phyloP scores from a whole-genome alignment of 1,139 yeast species.

The Protomyces macrosporus region DNA sequence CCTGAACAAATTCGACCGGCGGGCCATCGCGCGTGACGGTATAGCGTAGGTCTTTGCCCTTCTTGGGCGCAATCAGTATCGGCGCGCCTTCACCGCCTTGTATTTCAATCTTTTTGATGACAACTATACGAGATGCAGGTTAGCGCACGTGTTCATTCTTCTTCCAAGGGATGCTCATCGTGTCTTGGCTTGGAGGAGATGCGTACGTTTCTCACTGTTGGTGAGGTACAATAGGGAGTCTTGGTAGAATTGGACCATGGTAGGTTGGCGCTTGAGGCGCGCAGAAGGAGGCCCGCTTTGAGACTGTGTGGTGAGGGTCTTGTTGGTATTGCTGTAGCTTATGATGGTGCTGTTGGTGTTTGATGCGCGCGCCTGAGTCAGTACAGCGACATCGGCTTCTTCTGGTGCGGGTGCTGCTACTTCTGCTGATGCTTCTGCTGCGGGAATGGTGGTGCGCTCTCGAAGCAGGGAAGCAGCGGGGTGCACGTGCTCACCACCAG shows the following conservation, averaged over 20 bases:
- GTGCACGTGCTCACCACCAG: no score
- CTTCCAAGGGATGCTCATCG: no score
- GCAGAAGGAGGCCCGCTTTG: background rate
- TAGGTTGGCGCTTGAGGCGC: background rate
- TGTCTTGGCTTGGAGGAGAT: background rate
- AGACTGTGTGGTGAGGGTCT: background rate
- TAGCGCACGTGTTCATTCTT: background rate
- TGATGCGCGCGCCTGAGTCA: no score
- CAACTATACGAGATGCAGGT: background rate
- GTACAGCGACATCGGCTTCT: no score
- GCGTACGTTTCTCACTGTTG: constrained; percentile 7
- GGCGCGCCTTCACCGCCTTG: constrained; percentile 14
- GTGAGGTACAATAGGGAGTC: constrained; percentile 16
- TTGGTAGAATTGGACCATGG: constrained; percentile 4
- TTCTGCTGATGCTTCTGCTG: no score
- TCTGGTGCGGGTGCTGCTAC: no score
- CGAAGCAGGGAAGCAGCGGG: no score
- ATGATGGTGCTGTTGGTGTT: no score
- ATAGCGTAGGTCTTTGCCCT: constrained; percentile 7
- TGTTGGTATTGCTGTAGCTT: no score
- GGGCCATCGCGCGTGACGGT: constrained; percentile 3
- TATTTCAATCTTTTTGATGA: constrained; percentile 8
- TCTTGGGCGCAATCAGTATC: background rate
- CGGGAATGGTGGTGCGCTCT: no score
- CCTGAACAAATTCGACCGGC: constrained; percentile 22